Evolutionary conservation across 768 basidiomycete genomes (phyloP).

Genomic region (Hypsizygus marmoreus): DNA sequence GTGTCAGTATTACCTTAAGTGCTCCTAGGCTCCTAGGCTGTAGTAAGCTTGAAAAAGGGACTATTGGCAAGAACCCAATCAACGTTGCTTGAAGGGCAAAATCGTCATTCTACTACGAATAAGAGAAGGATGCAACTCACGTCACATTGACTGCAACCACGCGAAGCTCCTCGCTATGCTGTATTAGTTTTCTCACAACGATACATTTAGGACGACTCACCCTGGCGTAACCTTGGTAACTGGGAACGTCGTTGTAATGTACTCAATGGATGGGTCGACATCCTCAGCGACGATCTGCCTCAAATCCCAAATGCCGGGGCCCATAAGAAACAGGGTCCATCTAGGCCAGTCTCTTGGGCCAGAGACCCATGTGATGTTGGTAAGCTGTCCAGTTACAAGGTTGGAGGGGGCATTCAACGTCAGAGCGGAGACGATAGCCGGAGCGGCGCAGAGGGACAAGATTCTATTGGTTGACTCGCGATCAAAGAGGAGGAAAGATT

Average conservation of each 20-base stretch:
- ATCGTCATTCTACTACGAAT: neutral
- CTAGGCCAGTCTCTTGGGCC: conserved; percentile 4
- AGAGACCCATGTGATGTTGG: conserved; percentile 12
- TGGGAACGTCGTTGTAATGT: conserved; percentile 13
- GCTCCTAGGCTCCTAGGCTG: too few species aligned
- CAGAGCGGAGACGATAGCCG: conserved; percentile 5
- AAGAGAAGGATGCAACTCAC: conserved; percentile 4
- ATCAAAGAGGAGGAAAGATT: neutral
- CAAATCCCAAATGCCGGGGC: conserved; percentile 10
- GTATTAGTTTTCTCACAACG: neutral
- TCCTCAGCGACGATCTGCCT: conserved; percentile 10
- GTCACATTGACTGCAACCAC: conserved; percentile 14
- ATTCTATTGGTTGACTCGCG: neutral
- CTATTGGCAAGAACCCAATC: neutral
- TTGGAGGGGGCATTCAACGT: conserved; percentile 4
- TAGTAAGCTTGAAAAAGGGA: neutral
- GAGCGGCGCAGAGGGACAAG: neutral
- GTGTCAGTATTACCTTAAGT: too few species aligned
- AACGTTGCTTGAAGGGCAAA: neutral
- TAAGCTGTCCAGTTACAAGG: conserved; percentile 11
- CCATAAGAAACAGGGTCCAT: conserved; percentile 11
- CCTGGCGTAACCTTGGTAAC: conserved; percentile 10
- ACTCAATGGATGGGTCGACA: conserved; percentile 4
- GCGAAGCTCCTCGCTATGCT: conserved; percentile 2
- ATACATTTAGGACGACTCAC: conserved; percentile 5